Evolutionary conservation across 768 basidiomycete species (phyloP).

Genomic region (Lyophyllum shimeji): DNA sequence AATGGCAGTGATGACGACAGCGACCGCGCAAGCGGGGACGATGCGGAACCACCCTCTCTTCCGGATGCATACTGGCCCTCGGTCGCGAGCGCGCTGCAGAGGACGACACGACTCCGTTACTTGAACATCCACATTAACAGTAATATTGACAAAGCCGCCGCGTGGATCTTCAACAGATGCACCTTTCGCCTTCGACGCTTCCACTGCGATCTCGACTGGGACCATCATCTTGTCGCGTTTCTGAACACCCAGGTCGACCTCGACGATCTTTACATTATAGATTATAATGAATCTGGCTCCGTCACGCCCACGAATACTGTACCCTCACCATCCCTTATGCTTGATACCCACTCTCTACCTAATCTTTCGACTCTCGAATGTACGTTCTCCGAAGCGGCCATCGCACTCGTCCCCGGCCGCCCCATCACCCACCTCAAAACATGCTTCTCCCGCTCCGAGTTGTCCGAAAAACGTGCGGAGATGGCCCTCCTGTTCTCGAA

Average conservation of each 20-base stretch:
- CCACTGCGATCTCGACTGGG: conserved; percentile 70
- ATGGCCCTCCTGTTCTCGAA: conserved; percentile 46
- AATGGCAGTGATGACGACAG: conserved; percentile 27
- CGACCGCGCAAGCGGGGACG: conserved; percentile 23
- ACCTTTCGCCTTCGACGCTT: conserved; percentile 58
- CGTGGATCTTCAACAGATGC: conserved; percentile 42
- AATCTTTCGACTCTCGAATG: conserved; percentile 58
- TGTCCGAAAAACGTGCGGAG: conserved; percentile 51
- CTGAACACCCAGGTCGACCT: conserved; percentile 47
- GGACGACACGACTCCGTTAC: conserved; percentile 46
- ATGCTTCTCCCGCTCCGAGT: conserved; percentile 58
- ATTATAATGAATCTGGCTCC: conserved; percentile 35
- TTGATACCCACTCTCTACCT: conserved; percentile 39
- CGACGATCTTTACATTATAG: conserved; percentile 48
- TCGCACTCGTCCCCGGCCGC: conserved; percentile 52
- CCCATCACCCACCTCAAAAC: conserved; percentile 67
- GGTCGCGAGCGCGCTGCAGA: conserved; percentile 48
- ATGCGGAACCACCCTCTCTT: conserved; percentile 19
- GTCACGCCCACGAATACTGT: conserved; percentile 17
- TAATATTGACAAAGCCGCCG: conserved; percentile 29
- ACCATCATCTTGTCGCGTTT: conserved; percentile 51
- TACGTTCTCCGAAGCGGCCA: conserved; percentile 65
- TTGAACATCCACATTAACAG: conserved; percentile 50
- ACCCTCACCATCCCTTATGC: conserved; percentile 22
- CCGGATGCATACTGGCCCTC: conserved; percentile 48